Percentiles rank a stretch among this genome's conserved stretches.
Evolutionary conservation across 2,329 filamentous ascomycete species (phyloP).

Genomic region (Allantophomopsis lycopodina): DNA sequence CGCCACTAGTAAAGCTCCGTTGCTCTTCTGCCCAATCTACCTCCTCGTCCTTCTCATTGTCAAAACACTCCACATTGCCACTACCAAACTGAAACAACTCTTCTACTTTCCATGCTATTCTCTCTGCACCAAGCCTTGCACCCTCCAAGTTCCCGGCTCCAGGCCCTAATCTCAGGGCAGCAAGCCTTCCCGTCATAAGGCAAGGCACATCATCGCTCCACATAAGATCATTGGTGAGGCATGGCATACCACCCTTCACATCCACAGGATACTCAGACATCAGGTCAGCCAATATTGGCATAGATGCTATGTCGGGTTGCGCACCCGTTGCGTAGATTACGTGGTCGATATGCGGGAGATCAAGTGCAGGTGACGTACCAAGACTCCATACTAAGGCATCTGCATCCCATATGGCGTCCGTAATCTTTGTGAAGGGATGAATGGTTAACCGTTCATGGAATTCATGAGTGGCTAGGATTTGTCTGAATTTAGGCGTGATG

Average conservation of each 20-base stretch:
- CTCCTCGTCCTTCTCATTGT: not conserved
- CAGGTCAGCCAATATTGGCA: slow-evolving; percentile 49
- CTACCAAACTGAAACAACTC: not conserved
- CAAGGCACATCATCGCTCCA: slow-evolving; percentile 62
- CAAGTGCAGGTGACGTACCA: slow-evolving; percentile 1
- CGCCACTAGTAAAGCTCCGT: too few species aligned
- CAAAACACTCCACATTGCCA: not conserved
- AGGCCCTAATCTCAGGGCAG: slow-evolving; percentile 54
- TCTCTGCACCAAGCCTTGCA: slow-evolving; percentile 57
- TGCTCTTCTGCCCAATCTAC: too few species aligned
- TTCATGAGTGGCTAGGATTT: slow-evolving; percentile 48
- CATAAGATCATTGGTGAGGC: slow-evolving; percentile 62
- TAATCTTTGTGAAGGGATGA: slow-evolving; percentile 30
- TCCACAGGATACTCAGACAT: slow-evolving; percentile 44
- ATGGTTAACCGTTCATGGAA: slow-evolving; percentile 36
- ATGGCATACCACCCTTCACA: slow-evolving; percentile 52
- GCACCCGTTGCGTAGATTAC: slow-evolving; percentile 48
- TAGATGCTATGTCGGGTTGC: slow-evolving; percentile 42
- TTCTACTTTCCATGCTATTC: slow-evolving; percentile 33
- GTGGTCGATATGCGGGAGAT: slow-evolving; percentile 30
- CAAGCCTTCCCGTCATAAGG: slow-evolving; percentile 57
- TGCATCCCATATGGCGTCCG: slow-evolving; percentile 32
- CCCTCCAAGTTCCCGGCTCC: slow-evolving; percentile 64
- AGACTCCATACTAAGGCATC: not conserved
- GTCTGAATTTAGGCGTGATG: slow-evolving; percentile 50